These are phyloP conservation scores for Henningerozyma blattae DNA, from an alignment of 805 yeast genomes.

Conservation along the genomic window DNA sequence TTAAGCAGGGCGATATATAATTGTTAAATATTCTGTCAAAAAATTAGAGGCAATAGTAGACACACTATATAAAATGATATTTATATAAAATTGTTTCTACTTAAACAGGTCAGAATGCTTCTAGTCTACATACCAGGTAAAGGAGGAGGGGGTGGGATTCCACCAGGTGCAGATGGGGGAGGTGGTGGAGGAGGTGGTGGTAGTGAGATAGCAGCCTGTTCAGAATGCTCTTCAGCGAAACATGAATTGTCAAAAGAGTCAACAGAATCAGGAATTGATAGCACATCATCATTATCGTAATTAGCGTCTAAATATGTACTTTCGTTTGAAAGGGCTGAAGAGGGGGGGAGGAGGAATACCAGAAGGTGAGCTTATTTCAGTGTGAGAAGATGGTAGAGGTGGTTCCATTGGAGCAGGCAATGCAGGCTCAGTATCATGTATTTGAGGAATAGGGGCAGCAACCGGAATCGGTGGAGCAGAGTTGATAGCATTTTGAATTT, in stretches of 20 bases:
- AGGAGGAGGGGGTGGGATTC: conserved; percentile 25
- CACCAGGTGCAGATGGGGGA: conserved; percentile 8
- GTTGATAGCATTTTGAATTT: not conserved
- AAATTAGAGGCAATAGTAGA: too few species aligned
- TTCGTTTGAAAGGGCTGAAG: conserved; percentile 3
- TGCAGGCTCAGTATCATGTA: not conserved
- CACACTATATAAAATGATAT: too few species aligned
- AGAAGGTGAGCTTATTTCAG: not conserved
- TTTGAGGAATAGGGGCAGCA: not conserved
- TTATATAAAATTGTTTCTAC: not conserved
- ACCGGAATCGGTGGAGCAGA: not conserved
- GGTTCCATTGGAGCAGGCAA: conserved; percentile 3
- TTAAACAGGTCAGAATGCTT: too few species aligned
- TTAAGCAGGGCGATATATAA: too few species aligned
- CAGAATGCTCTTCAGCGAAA: not conserved
- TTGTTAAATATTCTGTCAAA: too few species aligned
- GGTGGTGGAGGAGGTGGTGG: not conserved
- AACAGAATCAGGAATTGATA: conserved; percentile 26
- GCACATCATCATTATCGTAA: conserved; percentile 16
- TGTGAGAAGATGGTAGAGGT: conserved; percentile 5
- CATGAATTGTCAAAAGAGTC: conserved; percentile 3
- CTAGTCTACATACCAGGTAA: conserved; percentile 9
- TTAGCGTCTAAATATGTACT: not conserved
- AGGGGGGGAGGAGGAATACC: conserved; percentile 5
- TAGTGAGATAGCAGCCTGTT: not conserved